These are phyloP conservation scores for Malania oleifera DNA, from an alignment of 164 flowering plant genomes.

Conservation along the genomic window DNA sequence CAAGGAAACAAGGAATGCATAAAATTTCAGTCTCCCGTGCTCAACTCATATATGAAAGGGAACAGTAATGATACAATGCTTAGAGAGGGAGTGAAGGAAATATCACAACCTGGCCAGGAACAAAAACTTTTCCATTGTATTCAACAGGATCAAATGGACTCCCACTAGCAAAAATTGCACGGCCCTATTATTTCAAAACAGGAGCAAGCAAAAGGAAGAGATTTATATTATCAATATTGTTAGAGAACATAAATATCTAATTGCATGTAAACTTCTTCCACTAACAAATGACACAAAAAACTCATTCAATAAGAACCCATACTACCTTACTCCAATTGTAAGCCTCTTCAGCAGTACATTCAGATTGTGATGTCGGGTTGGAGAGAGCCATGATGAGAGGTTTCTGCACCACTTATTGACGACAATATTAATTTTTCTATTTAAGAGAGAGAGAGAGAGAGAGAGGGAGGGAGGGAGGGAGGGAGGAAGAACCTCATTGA, in stretches of 20 bases:
- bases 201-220: constrained; percentile 3
- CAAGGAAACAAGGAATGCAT: constrained; percentile 4
- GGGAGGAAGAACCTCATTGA: constrained; percentile 50
- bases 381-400: constrained; percentile 91
- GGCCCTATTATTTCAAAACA: constrained; percentile 45
- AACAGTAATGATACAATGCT: not conserved
- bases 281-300: not conserved
- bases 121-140: constrained; percentile 51
- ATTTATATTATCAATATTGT: no score
- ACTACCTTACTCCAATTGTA: constrained; percentile 82
- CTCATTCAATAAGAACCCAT: not conserved
- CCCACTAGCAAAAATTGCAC: constrained; percentile 90
- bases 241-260: not conserved
- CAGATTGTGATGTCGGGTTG: constrained; percentile 91
- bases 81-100: not conserved
- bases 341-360: constrained; percentile 95
- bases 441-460: not conserved
- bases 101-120: constrained; percentile 76
- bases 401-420: constrained; percentile 43
- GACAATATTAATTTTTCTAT: constrained; percentile 1
- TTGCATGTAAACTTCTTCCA: not conserved
- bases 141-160: constrained; percentile 97
- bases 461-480: constrained; percentile 1
- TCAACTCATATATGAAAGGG: not conserved
- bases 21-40: not conserved